These are phyloP conservation scores for Phaseolus coccineus DNA, from an alignment of 331 rosid genomes.

Conservation along the genomic window DNA sequence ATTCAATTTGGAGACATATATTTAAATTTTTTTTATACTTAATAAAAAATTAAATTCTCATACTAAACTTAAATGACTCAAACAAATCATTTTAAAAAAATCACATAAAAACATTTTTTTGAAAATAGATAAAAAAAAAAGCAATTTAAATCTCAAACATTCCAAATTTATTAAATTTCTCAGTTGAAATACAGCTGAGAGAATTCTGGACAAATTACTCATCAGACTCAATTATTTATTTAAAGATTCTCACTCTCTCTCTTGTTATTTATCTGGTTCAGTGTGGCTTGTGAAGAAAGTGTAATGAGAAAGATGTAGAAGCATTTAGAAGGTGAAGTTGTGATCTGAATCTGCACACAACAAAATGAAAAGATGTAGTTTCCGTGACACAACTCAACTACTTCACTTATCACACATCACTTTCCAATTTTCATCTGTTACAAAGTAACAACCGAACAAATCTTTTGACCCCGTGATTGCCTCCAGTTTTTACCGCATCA, in stretches of 20 bases:
- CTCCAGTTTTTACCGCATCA: not conserved
- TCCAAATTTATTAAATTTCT: too few species aligned
- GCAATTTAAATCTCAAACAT: too few species aligned
- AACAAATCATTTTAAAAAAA: too few species aligned
- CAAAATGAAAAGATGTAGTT: not conserved
- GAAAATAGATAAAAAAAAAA: too few species aligned
- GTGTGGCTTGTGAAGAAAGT: not conserved
- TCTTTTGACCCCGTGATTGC: not conserved
- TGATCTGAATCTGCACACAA: constrained; percentile 18
- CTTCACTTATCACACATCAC: constrained; percentile 18
- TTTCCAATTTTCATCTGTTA: not conserved
- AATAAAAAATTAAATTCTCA: too few species aligned
- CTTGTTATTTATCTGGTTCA: not conserved
- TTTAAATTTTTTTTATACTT: too few species aligned
- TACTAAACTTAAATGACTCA: too few species aligned
- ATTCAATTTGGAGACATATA: too few species aligned
- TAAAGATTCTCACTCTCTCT: not conserved
- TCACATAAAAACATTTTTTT: too few species aligned
- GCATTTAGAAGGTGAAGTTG: not conserved
- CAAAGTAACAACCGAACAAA: not conserved
- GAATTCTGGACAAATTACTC: not conserved
- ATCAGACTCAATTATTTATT: not conserved
- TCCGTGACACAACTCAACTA: constrained; percentile 42
- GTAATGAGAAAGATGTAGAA: constrained; percentile 37
- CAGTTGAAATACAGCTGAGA: not conserved